Base-by-base conservation (phyloP, 169 alveolate species). In the Plasmodium falciparum region DNA sequence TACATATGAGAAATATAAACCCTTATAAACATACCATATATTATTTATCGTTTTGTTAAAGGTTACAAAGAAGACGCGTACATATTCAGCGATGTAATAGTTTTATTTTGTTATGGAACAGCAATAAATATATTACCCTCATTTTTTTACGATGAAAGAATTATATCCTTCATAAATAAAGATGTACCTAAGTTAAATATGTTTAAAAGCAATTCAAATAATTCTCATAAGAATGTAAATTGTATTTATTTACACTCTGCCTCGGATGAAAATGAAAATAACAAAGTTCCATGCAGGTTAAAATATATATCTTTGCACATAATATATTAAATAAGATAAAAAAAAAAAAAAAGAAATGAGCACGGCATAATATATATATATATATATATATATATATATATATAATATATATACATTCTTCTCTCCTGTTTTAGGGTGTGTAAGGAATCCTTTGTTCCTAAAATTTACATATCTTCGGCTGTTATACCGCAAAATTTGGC, bases 51-150 rank as follows among this genome's bases (percentile, higher is more conserved):
- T 15, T 20, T 20, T 59, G 45, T 74, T 49, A 43, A 61, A 76
- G 91, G 91, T 24, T 83, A 83, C 67, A 83, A 83, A 70, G 91
- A 83, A 69, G 91, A 83, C 69, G n/a, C 83, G 1, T 83, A 83
- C 49, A 83, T 83, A 43, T 83, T 54, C 52, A 83, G 70, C 50
- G 91, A 83, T 26, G 91, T 83, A n/a, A 70, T 83, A n/a, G 71
- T 83, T 8, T 75, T 83, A 11, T 83, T 67, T 45, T 83, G 91
- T 52, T 83, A 83, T 61, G 91, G 91, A 7, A 83, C 91, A 22
- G 91, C 91, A 66, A 83, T 83, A 69, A 83, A 61, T 69, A 50
- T 83, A 50, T 58, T 69, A 24, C 45, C 91, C 29, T 67, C 85
- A 1, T 83, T 69, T 69, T 83, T 83, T 62, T 45, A 33, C 29